Percentiles rank a stretch among this genome's conserved stretches.
These are phyloP conservation scores for Saccharomycopsis amapae DNA, from an alignment of 805 yeast species.

Conservation along the genomic window DNA sequence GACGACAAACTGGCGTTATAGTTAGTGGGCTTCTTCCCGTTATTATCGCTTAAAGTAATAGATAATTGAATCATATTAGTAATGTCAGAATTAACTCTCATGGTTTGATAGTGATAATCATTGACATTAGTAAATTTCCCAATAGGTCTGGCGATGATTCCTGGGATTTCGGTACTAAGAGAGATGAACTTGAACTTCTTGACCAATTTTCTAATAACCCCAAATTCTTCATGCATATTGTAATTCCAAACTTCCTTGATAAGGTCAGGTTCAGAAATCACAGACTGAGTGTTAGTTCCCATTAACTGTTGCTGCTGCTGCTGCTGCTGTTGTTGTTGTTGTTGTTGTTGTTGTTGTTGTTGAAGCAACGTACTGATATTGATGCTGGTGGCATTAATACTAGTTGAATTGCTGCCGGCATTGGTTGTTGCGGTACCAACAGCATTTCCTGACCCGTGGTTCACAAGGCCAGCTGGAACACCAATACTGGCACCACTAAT, in stretches of 20 bases:
- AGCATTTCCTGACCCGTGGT: slow-evolving; percentile 5
- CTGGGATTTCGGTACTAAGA: slow-evolving; percentile 90
- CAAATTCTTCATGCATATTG: slow-evolving; percentile 62
- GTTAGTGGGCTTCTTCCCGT: slow-evolving; percentile 60
- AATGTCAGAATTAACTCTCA: slow-evolving; percentile 85
- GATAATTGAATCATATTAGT: slow-evolving; percentile 83
- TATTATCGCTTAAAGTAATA: slow-evolving; percentile 60
- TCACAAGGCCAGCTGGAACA: slow-evolving; percentile 4
- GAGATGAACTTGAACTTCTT: slow-evolving; percentile 53
- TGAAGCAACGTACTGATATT: slow-evolving; percentile 12
- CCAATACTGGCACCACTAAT: slow-evolving; percentile 1
- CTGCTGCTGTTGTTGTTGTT: slow-evolving; percentile 20
- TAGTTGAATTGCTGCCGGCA: not conserved
- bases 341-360: slow-evolving; percentile 24
- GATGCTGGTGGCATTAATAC: not conserved
- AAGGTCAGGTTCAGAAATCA: slow-evolving; percentile 20
- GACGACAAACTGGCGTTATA: slow-evolving; percentile 39
- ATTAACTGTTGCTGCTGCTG: slow-evolving; percentile 19
- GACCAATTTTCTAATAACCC: slow-evolving; percentile 49
- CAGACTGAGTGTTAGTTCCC: not conserved
- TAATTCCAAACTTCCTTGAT: slow-evolving; percentile 69
- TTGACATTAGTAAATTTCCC: slow-evolving; percentile 84
- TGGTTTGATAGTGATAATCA: slow-evolving; percentile 93
- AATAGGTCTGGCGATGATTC: slow-evolving; percentile 91
- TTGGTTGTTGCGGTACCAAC: slow-evolving; percentile 3